These are phyloP conservation scores for Boletus sp. DNA, from an alignment of 768 basidiomycete species.

Conservation along the genomic window DNA sequence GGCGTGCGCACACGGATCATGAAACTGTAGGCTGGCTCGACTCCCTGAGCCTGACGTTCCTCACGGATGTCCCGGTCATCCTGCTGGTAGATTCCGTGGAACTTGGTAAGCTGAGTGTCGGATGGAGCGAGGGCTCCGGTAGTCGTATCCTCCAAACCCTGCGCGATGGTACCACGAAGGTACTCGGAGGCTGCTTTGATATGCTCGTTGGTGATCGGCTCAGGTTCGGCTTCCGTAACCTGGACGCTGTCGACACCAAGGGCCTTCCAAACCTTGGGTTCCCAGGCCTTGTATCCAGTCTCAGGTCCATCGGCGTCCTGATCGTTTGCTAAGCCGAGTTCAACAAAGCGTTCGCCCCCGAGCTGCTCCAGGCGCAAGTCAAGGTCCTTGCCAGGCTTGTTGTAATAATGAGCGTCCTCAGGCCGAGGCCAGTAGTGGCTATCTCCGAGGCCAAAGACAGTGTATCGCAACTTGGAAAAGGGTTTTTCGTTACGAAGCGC, in stretches of 20 bases:
- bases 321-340: conserved; percentile 89
- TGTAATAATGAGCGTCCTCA: conserved; percentile 98
- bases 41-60: conserved; percentile 86
- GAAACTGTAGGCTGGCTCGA: conserved; percentile 94
- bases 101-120: conserved; percentile 95
- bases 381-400: conserved; percentile 92
- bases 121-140: conserved; percentile 90
- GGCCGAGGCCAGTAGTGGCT: conserved; percentile 98
- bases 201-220: conserved; percentile 98
- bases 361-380: conserved; percentile 74
- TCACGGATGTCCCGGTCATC: conserved; percentile 99
- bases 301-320: conserved; percentile 95
- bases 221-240: conserved; percentile 88
- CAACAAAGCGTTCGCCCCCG: conserved; percentile 71
- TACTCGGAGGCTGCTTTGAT: conserved; percentile 96
- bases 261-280: conserved; percentile 88
- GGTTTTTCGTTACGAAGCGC: conserved; percentile 46
- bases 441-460: conserved; percentile 95
- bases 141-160: conserved; percentile 80
- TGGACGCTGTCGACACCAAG: conserved; percentile 89
- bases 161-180: conserved; percentile 90
- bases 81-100: conserved; percentile 95
- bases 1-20: conserved; percentile 99
- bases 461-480: conserved; percentile 63
- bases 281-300: conserved; percentile 98